Evolutionary conservation across 345 rosid species (phyloP), one percentile per base, ranked within the genome.

Genomic region (Eutrema yunnanense): DNA sequence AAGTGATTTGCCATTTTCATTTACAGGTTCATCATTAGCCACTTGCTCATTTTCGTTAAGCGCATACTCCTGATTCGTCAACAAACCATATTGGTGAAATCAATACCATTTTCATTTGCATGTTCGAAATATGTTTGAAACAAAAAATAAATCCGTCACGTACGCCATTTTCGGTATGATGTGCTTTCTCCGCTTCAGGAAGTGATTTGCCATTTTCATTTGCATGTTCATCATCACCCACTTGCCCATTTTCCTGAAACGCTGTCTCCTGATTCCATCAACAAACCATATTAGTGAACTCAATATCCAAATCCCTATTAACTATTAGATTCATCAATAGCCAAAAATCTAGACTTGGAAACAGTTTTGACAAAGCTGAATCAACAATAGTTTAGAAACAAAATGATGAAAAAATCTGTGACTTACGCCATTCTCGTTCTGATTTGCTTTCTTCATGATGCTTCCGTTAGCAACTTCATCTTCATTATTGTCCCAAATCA

Each of bases 61-160:
- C 22, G 29, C 27, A 29, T 51, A 62, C 43, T 53, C 77, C 77
- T 73, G 34, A 54, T 73, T 29, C 57, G 55, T 14, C 3, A 69
- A 57, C 44, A 38, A 37, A 67, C 9, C 47, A 12, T 43, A 26
- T 27, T 2, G 6, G 4, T 50, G 3, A 50, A 26, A n/a, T 26
- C 4, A 38, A 48, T 14, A 59, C 2, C n/a, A n/a, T n/a, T n/a
- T n/a, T n/a, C n/a, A n/a, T n/a, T n/a, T n/a, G n/a, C n/a, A n/a
- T n/a, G n/a, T n/a, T n/a, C 4, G 0, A 40, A 40, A 40, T 38
- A 0, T 12, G 11, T 38, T 37, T 2, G 47, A 65, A 37, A 51
- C 16, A 50, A 8, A 22, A 52, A 50, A 67, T 6, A 10, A 43
- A 55, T 36, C 9, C 44, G 10, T 43, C 40, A 73, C 71, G 54